phyloP scores from a whole-genome alignment of 345 rosid species.

The Psidium guajava region DNA sequence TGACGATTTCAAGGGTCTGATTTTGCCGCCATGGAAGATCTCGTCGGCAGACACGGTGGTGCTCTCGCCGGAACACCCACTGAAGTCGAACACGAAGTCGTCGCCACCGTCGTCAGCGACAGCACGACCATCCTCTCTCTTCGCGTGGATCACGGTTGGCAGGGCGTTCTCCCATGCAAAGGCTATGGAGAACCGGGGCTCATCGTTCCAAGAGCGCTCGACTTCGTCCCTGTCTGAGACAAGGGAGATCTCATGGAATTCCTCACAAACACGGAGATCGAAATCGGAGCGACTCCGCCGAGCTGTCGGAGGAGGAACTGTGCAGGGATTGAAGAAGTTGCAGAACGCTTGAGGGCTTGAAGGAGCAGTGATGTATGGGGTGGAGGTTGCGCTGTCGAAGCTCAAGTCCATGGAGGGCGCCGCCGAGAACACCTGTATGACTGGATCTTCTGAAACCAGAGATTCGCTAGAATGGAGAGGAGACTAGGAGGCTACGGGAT shows the following conservation, averaged over 20 bases:
- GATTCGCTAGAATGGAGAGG: neutral
- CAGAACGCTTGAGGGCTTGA: conserved; percentile 26
- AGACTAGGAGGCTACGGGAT: neutral
- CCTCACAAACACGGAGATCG: neutral
- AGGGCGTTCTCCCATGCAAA: neutral
- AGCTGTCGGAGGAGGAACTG: neutral
- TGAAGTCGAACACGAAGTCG: conserved; percentile 22
- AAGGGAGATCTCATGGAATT: neutral
- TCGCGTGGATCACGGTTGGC: neutral
- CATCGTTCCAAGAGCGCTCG: neutral
- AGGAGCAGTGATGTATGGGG: conserved; percentile 46
- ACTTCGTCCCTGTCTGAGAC: neutral
- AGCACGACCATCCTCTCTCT: neutral
- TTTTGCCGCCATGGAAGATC: conserved; percentile 36
- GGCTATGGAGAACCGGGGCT: neutral
- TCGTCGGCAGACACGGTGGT: conserved; percentile 35
- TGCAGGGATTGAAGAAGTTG: conserved; percentile 18
- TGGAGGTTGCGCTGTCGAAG: conserved; percentile 28
- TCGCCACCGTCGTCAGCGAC: neutral
- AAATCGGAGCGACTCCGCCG: neutral
- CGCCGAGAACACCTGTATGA: conserved; percentile 3
- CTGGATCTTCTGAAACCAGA: neutral
- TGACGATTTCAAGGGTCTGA: conserved; percentile 25
- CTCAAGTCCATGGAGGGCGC: conserved; percentile 1
- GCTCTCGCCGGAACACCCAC: conserved; percentile 3